Conservation (phyloP, 352 stramenopile species). For the Plasmopara viticola region DNA sequence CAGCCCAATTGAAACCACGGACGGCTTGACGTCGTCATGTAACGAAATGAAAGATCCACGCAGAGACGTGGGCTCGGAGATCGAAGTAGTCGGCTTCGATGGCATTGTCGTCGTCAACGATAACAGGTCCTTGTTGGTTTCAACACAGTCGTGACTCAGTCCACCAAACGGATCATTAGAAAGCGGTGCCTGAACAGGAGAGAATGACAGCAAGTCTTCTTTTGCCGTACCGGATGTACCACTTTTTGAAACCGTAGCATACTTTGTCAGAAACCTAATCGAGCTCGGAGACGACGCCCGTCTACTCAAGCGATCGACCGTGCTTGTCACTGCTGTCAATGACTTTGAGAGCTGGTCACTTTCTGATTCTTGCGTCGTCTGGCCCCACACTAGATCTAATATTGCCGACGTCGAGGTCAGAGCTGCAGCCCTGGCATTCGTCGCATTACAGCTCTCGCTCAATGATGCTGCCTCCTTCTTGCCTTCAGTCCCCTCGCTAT, state of each 20-base stretch:
- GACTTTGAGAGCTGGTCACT: constrained; percentile 6
- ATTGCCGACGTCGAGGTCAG: constrained; percentile 15
- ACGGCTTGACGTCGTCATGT: constrained; percentile 16
- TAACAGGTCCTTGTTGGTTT: constrained; percentile 25
- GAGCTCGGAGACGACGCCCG: constrained; percentile 12
- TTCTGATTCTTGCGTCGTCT: constrained; percentile 8
- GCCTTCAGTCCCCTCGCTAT: background rate
- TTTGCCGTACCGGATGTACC: constrained; percentile 15
- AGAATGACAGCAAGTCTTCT: constrained; percentile 56
- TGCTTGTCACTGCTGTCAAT: constrained; percentile 3
- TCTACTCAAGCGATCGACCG: background rate
- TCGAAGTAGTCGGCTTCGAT: constrained; percentile 5
- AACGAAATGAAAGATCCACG: constrained; percentile 28
- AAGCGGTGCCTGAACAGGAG: constrained; percentile 26
- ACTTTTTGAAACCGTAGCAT: constrained; percentile 11
- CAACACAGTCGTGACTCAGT: constrained; percentile 9
- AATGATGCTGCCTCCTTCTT: background rate
- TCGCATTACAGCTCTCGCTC: background rate
- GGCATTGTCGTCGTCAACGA: constrained; percentile 9
- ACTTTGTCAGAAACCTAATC: constrained; percentile 15
- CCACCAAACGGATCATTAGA: constrained; percentile 33
- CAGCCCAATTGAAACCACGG: constrained; percentile 3
- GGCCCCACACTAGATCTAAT: constrained; percentile 27
- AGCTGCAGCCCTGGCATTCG: constrained; percentile 1
- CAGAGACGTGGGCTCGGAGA: constrained; percentile 23